Conservation (phyloP, 805 yeast species). For the Saccharomycopsis selenospora region DNA sequence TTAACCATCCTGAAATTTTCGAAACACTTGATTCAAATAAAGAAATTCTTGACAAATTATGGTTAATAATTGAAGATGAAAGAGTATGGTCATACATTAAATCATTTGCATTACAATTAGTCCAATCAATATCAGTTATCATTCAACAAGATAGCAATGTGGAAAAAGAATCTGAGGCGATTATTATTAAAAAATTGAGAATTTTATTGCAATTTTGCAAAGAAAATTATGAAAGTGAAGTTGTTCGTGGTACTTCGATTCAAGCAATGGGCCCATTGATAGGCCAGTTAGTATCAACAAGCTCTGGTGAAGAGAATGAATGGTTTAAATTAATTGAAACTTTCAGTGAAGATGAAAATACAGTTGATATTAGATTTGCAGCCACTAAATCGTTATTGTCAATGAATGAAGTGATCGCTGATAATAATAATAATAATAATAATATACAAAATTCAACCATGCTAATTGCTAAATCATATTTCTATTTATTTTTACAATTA, state of each 20-base stretch:
- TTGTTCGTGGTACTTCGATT: conserved; percentile 40
- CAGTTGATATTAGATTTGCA: conserved; percentile 12
- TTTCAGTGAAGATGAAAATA: conserved; percentile 33
- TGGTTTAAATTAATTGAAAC: conserved; percentile 28
- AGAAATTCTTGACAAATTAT: conserved; percentile 20
- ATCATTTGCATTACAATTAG: conserved; percentile 33
- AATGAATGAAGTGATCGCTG: conserved; percentile 9
- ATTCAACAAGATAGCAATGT: not conserved
- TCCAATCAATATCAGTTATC: conserved; percentile 23
- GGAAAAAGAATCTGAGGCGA: conserved; percentile 21
- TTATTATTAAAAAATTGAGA: conserved; percentile 24
- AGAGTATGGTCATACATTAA: conserved; percentile 39
- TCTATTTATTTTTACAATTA: conserved; percentile 12
- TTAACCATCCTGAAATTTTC: conserved; percentile 5
- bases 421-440: not conserved
- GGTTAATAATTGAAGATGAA: conserved; percentile 25
- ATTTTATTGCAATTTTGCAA: conserved; percentile 29
- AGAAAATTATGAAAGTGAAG: conserved; percentile 34
- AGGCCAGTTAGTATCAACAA: conserved; percentile 20
- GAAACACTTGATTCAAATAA: conserved; percentile 1
- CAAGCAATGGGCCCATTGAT: conserved; percentile 45
- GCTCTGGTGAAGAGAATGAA: not conserved
- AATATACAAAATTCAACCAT: too few species aligned
- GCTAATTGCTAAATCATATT: conserved; percentile 7
- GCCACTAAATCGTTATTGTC: conserved; percentile 10